phyloP scores from a whole-genome alignment of 1,284 basidiomycete genomes.

The Sphaerobolus stellatus region DNA sequence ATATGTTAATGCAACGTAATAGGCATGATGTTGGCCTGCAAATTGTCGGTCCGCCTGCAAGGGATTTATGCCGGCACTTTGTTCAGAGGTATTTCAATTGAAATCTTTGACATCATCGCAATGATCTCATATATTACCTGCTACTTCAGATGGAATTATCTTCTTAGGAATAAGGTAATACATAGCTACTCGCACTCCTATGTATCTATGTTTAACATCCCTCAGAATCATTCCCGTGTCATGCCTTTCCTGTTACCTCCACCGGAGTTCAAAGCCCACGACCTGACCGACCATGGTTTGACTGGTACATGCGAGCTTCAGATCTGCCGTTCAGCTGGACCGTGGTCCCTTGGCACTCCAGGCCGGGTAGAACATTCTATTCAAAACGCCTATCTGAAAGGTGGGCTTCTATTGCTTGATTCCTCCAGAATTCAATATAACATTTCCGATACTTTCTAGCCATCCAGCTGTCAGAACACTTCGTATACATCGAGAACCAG shows the following conservation, averaged over 20 bases:
- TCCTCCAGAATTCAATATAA: neutral
- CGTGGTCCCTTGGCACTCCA: constrained; percentile 94
- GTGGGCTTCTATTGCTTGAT: constrained; percentile 37
- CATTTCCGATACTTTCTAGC: constrained; percentile 45
- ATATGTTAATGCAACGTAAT: constrained; percentile 1
- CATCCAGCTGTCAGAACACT: constrained; percentile 92
- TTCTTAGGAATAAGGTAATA: constrained; percentile 84
- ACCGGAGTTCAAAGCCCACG: constrained; percentile 84
- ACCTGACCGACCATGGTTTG: constrained; percentile 79
- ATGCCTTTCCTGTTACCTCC: constrained; percentile 97
- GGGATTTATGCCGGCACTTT: constrained; percentile 95
- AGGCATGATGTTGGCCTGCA: constrained; percentile 98
- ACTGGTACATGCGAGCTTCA: constrained; percentile 97
- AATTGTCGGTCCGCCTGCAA: constrained; percentile 93
- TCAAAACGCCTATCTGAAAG: constrained; percentile 92
- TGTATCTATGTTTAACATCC: constrained; percentile 15
- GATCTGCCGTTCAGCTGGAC: constrained; percentile 92
- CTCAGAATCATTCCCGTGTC: constrained; percentile 80
- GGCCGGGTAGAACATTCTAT: constrained; percentile 89
- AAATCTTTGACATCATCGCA: no score
- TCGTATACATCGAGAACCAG: constrained; percentile 96
- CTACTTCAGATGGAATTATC: constrained; percentile 77
- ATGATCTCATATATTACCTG: no score
- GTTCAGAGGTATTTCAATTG: constrained; percentile 67
- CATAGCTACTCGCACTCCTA: constrained; percentile 18